These are phyloP conservation scores for Musa troglodytarum DNA, from an alignment of 176 grass and related monocot genomes.

Conservation along the genomic window DNA sequence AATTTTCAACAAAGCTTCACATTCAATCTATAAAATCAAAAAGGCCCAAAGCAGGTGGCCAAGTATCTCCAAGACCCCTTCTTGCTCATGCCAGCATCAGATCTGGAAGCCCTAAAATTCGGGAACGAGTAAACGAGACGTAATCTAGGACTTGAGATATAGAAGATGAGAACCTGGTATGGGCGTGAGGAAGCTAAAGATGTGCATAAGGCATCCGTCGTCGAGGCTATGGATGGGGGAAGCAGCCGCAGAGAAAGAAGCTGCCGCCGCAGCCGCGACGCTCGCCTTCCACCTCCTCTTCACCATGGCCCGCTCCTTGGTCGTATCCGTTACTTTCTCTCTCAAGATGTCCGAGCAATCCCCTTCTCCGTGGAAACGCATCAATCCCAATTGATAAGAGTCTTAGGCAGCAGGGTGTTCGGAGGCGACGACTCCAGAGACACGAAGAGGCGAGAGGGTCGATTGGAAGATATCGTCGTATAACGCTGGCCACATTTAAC, in stretches of 20 bases:
- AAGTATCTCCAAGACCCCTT: neutral
- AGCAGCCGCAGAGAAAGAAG: neutral
- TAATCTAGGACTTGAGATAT: neutral
- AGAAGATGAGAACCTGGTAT: slow-evolving; percentile 57
- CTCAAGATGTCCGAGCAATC: neutral
- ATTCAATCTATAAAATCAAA: neutral
- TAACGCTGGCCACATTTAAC: neutral
- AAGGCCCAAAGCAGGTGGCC: neutral
- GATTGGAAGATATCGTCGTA: neutral
- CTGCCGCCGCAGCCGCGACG: neutral
- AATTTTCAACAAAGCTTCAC: too few species aligned
- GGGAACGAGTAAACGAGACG: neutral
- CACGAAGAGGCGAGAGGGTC: neutral
- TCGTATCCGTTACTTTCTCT: neutral
- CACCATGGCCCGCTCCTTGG: slow-evolving; percentile 17
- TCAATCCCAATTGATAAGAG: neutral
- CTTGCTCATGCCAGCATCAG: neutral
- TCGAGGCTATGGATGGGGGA: slow-evolving; percentile 59
- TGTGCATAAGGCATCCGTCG: slow-evolving; percentile 95
- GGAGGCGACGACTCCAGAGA: neutral
- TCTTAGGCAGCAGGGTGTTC: neutral
- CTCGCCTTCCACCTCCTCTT: slow-evolving; percentile 34
- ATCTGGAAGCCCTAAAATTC: neutral
- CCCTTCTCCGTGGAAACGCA: neutral
- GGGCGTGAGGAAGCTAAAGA: slow-evolving; percentile 91